phyloP scores from a whole-genome alignment of 345 rosid species.

The Euphorbia tirucalli region DNA sequence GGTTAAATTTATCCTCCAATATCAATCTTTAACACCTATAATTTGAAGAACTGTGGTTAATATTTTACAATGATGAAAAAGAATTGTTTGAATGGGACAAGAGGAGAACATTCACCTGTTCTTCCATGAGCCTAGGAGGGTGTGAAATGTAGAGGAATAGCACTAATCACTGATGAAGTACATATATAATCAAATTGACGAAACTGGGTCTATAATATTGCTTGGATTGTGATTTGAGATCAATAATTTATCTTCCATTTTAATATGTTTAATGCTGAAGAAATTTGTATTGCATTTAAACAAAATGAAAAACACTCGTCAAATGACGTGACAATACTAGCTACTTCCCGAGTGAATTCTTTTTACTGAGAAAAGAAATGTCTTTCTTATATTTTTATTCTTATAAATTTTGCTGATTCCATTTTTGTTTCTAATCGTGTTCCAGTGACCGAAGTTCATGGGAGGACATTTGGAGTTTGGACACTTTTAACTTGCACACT shows the following conservation, averaged over 20 bases:
- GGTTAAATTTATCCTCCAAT: too few species aligned
- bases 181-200: neutral
- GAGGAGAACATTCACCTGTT: neutral
- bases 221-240: neutral
- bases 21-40: too few species aligned
- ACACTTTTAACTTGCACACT: slow-evolving; percentile 92
- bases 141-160: neutral
- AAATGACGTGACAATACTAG: neutral
- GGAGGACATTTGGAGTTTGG: slow-evolving; percentile 97
- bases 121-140: neutral
- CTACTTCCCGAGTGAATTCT: neutral
- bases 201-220: neutral
- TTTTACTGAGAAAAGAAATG: neutral
- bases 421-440: neutral
- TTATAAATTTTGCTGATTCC: neutral
- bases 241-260: too few species aligned
- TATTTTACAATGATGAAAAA: too few species aligned
- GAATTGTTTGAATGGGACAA: too few species aligned
- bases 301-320: too few species aligned
- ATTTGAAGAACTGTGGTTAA: too few species aligned
- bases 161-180: neutral
- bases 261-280: neutral
- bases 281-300: too few species aligned
- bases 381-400: neutral
- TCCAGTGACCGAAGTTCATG: slow-evolving; percentile 96